Base-by-base conservation (phyloP, 192 early-diverging fungal species). In the Jimgerdemannia lactiflua region DNA sequence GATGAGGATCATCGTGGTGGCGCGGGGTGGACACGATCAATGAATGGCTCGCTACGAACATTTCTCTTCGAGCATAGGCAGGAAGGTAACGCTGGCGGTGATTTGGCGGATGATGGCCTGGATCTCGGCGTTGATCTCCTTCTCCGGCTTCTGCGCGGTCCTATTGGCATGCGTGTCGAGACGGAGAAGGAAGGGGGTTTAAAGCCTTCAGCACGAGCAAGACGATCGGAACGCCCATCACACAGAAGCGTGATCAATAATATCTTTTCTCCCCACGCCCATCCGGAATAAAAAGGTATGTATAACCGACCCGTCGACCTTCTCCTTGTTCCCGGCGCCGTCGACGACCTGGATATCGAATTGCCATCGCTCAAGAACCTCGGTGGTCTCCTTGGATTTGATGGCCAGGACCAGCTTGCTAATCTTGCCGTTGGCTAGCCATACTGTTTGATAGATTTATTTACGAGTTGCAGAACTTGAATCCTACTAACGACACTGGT, bases 91-190 rank as follows among this genome's bases (percentile, higher is more conserved):
- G 75, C 89, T 92, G 9, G 94, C 92, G 0, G 93, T 94, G 69
- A 99, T 96, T 77, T 99, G 96, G 11, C 96, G 88, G 79, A 99
- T 87, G 43, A 97, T 94, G 3, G 94, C 95, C 75, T 92, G 92
- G 70, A 98, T 95, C 80, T 97, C 94, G 40, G 75, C 42, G 74
- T 91, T 75, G 7, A 94, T 88, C 65, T 93, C 85, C 71, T 89
- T 87, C 75, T 91, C 89, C 2, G 85, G 74, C 73, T 90, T 91
- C 44, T 74, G 75, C n/a, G 40, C 20, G 75, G 78, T 74, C 41
- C 29, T 29, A 29, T 29, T 29, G 71, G 54, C 70, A 69, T 64
- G 17, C 11, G 64, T 49, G 29, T 4, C 9, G 39, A 18, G 29
- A 20, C 29, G 29, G 29, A 29, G 29, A 29, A 20, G 67, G 29